These are phyloP conservation scores for Perkinsus chesapeaki DNA, from an alignment of 169 alveolate species.

Conservation along the genomic window DNA sequence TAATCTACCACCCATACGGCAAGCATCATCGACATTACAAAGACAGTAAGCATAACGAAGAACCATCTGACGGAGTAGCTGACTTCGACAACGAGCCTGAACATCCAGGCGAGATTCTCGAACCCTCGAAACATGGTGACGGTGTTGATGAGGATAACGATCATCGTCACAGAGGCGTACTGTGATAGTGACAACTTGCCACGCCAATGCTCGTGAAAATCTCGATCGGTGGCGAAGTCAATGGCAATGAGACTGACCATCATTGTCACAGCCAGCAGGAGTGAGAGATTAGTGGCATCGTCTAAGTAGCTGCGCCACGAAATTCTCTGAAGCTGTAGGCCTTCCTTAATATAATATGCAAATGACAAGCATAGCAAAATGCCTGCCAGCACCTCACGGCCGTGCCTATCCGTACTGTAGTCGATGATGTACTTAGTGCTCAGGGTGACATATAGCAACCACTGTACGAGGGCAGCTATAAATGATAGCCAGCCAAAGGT, in stretches of 20 bases:
- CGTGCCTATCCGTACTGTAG: background rate
- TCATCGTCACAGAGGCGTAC: background rate
- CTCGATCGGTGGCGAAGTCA: background rate
- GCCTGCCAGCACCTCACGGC: background rate
- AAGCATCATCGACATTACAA: background rate
- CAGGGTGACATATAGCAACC: background rate
- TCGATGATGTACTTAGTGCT: background rate
- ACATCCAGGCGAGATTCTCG: background rate
- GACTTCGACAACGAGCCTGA: background rate
- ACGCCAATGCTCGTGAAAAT: background rate
- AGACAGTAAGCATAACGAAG: background rate
- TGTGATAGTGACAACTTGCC: background rate
- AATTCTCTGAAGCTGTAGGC: background rate
- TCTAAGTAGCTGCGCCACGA: background rate
- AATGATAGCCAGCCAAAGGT: background rate
- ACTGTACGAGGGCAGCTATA: background rate
- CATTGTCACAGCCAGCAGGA: background rate
- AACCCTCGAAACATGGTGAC: background rate
- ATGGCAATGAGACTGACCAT: background rate
- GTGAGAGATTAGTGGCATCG: background rate
- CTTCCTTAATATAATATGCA: background rate
- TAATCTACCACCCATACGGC: background rate
- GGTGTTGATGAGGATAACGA: background rate
- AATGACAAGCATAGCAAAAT: background rate
- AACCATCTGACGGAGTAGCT: background rate